A percentile compares a stretch with the other conserved stretches of the same genome.
Conservation (phyloP, 768 basidiomycete species). For the Boletus subparvulus region DNA sequence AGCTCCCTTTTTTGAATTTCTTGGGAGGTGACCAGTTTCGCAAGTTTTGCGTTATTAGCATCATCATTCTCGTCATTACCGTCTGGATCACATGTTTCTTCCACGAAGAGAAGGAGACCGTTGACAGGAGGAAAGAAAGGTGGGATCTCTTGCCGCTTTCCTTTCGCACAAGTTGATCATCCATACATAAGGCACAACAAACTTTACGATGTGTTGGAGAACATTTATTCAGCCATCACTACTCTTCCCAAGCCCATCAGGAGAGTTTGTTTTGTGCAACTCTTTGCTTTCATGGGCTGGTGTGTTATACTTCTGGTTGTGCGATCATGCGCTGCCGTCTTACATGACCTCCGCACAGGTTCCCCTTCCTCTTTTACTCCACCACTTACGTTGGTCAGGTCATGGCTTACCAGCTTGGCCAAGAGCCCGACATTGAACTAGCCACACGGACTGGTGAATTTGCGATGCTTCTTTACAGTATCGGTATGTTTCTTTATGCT, state of each 20-base stretch:
- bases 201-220: conserved; percentile 70
- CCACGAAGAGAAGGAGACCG: conserved; percentile 76
- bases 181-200: conserved; percentile 40
- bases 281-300: conserved; percentile 98
- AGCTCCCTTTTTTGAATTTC: conserved; percentile 72
- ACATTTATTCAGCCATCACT: conserved; percentile 70
- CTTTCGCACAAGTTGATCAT: conserved; percentile 1
- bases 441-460: conserved; percentile 85
- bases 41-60: conserved; percentile 89
- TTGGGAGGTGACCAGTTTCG: conserved; percentile 93
- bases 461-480: conserved; percentile 87
- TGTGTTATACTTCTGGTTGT: conserved; percentile 32
- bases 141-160: conserved; percentile 17
- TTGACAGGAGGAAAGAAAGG: conserved; percentile 46
- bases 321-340: conserved; percentile 5
- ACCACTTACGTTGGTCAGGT: conserved; percentile 94
- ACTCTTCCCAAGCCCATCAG: conserved; percentile 82
- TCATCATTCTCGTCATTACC: conserved; percentile 73
- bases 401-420: conserved; percentile 76
- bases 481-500: conserved; percentile 49
- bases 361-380: conserved; percentile 92
- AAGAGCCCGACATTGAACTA: conserved; percentile 77
- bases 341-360: conserved; percentile 47
- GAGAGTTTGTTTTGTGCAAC: conserved; percentile 88
- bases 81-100: conserved; percentile 88